Evolutionary conservation across 768 basidiomycete species (phyloP).

Genomic region (Xanthoconium stramineum): DNA sequence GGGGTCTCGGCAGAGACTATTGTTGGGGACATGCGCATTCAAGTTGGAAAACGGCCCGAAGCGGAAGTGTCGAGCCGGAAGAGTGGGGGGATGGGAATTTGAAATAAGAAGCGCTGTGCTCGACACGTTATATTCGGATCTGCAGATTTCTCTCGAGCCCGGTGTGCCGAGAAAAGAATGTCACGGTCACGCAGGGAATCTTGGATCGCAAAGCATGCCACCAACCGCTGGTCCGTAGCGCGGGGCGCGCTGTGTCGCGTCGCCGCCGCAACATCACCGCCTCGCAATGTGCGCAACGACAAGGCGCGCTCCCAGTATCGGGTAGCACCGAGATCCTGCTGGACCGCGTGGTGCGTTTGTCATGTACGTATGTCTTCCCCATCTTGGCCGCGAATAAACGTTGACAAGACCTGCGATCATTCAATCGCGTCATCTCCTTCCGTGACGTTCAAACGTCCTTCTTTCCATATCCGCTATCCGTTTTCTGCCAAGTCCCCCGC

Average conservation of each 20-base stretch:
- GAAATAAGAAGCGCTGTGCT: slow-evolving; percentile 30
- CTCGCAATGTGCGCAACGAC: background rate
- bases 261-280: background rate
- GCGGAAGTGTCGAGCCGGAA: slow-evolving; percentile 10
- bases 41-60: background rate
- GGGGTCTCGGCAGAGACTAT: background rate
- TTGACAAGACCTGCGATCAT: slow-evolving; percentile 23
- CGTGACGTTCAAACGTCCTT: slow-evolving; percentile 12
- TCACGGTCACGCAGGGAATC: slow-evolving; percentile 16
- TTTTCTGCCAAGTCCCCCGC: slow-evolving; percentile 17
- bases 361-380: slow-evolving; percentile 26
- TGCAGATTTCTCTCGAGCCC: slow-evolving; percentile 24
- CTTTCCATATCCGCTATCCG: slow-evolving; percentile 16
- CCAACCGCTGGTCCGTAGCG: too few relatives aligned
- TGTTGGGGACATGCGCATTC: background rate
- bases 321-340: slow-evolving; percentile 5
- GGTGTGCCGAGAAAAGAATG: slow-evolving; percentile 8
- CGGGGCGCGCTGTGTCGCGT: background rate
- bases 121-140: slow-evolving; percentile 31
- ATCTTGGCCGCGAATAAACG: slow-evolving; percentile 28
- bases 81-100: slow-evolving; percentile 15
- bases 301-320: too few relatives aligned
- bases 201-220: background rate
- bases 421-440: slow-evolving; percentile 23
- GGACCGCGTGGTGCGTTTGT: slow-evolving; percentile 13